Base-by-base conservation (phyloP, 73 alveolate genomes). In the Halteria grandinella region DNA sequence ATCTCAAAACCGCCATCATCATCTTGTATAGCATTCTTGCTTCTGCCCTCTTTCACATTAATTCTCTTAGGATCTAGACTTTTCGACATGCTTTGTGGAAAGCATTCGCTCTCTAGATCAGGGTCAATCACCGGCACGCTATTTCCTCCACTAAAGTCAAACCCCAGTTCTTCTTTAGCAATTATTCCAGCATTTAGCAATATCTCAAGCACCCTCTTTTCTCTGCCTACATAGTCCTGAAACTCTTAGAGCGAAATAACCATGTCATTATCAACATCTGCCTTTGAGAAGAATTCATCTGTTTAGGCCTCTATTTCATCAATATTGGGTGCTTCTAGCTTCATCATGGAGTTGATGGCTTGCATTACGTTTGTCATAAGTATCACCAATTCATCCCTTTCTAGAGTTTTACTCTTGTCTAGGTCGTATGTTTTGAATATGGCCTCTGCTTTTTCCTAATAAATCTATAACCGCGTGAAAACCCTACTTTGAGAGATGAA, bases 231-330 rank as follows among this genome's bases (percentile, higher is more conserved):
- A 79, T 90, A 96, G 40, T 83, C 52, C 69, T 92, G 85, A 80
- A 96, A 96, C 70, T 96, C 99, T 40, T 83, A 50, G 15, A 96
- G 82, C 37, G 98, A 87, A 37, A 96, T 91, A 53, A 85, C 88
- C 54, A 91, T 96, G 78, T 96, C 99, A 63, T 83, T 81, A 80
- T 96, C 95, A 44, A 92, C 64, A 76, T 96, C 99, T 10, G 96
- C 94, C 8, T 83, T 89, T 20, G 69, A 78, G 58, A 96, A 88
- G 64, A 96, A 78, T 72, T 93, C 97, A 55, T 96, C 97, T 10
- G 96, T 88, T 51, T 84, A 83, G 40, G 66, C 90, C 73, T 94
- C 99, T 7, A 96, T 90, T 49, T 96, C 97, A 21, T 90, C 48
- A 34, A 90, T 85, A 18, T 93, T 71, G 15, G 94, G 89, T 8